These are phyloP conservation scores for Gynandropsis gynandra DNA, from an alignment of 345 rosid species.

Conservation along the genomic window DNA sequence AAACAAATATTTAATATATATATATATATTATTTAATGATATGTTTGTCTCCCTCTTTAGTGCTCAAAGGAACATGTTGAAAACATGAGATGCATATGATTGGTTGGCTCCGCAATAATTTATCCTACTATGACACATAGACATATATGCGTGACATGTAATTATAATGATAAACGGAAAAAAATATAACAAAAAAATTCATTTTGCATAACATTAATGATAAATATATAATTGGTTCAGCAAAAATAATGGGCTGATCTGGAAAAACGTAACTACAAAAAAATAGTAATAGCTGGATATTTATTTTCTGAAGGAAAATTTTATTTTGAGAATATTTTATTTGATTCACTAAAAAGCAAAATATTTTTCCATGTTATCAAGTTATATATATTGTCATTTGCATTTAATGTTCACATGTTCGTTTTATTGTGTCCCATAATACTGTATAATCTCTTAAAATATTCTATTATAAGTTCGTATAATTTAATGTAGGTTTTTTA, in stretches of 20 bases:
- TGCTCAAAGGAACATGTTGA: not conserved
- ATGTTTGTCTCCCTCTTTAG: too few relatives aligned
- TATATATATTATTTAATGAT: too few relatives aligned
- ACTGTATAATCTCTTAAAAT: not conserved
- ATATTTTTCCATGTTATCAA: not conserved
- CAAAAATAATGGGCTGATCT: too few relatives aligned
- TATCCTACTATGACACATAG: not conserved
- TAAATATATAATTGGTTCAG: too few relatives aligned
- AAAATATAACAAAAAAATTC: too few relatives aligned
- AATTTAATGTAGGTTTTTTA: not conserved
- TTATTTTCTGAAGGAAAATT: slow-evolving; percentile 17
- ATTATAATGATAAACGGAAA: too few relatives aligned
- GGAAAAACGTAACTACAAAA: too few relatives aligned
- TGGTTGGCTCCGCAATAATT: slow-evolving; percentile 5
- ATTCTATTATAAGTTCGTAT: not conserved
- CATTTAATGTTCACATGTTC: slow-evolving; percentile 32
- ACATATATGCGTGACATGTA: not conserved
- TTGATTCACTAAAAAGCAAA: not conserved
- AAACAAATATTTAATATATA: too few relatives aligned
- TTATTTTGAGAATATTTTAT: slow-evolving; percentile 10
- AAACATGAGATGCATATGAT: slow-evolving; percentile 17
- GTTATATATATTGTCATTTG: slow-evolving; percentile 21
- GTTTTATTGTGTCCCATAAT: slow-evolving; percentile 19
- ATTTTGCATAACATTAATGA: too few relatives aligned
- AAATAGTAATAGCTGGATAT: not conserved